phyloP scores from a whole-genome alignment of 768 basidiomycete genomes.

The Leccinum barrowsii region DNA sequence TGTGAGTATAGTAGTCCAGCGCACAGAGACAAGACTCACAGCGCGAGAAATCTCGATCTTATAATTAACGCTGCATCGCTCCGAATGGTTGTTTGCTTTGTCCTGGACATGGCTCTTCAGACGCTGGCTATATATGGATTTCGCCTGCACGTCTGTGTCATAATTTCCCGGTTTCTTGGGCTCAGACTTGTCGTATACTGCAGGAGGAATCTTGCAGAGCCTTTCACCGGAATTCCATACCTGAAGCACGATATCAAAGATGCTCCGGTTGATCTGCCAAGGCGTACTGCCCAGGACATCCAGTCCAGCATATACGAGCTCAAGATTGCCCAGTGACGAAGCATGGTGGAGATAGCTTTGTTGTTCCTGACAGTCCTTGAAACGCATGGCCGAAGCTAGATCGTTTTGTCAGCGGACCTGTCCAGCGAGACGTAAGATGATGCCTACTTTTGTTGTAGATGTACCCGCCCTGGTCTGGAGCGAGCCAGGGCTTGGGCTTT shows the following conservation, averaged over 20 bases:
- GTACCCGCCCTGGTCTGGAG: constrained; percentile 77
- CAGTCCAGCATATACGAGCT: constrained; percentile 82
- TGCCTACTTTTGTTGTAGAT: constrained; percentile 68
- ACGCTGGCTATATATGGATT: constrained; percentile 52
- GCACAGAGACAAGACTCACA: constrained; percentile 42
- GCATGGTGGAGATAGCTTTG: constrained; percentile 73
- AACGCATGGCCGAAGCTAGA: constrained; percentile 79
- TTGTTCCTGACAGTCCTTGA: constrained; percentile 87
- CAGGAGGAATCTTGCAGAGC: constrained; percentile 82
- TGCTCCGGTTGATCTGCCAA: constrained; percentile 79
- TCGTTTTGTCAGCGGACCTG: not conserved
- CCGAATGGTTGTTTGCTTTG: constrained; percentile 83
- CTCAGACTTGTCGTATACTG: constrained; percentile 58
- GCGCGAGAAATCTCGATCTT: constrained; percentile 94
- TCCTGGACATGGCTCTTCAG: constrained; percentile 51
- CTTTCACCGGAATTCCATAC: constrained; percentile 88
- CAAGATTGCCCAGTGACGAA: constrained; percentile 67
- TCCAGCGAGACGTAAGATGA: not conserved
- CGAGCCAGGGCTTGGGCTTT: constrained; percentile 84
- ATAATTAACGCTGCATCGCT: constrained; percentile 91
- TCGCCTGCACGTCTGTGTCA: constrained; percentile 50
- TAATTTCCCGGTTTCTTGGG: constrained; percentile 47
- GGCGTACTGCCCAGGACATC: constrained; percentile 88
- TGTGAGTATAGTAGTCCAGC: not conserved
- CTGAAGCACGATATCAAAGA: constrained; percentile 70